Evolutionary conservation across 495 filamentous ascomycete genomes (phyloP), one percentile per base, ranked within the genome.

Genomic region (Neurospora discreta): DNA sequence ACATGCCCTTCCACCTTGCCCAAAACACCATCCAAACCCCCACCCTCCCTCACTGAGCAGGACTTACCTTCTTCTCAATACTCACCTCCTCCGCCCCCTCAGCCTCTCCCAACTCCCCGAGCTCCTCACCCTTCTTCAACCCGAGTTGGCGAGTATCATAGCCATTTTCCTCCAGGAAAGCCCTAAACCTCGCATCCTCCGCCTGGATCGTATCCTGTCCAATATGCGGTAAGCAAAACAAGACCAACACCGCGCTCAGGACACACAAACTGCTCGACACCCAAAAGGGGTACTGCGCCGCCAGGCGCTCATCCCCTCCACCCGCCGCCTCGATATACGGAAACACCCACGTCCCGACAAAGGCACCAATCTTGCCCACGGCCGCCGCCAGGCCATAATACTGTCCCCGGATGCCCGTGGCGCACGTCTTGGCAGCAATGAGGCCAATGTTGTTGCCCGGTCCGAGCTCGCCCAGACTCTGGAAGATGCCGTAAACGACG

Each of bases 371-470:
- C 81, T 97, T 97, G 44, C 94, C 93, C 0, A 89, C 73, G 0
- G 94, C 94, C 2, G 94, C 94, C 1, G 93, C 93, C 70, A 96
- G 88, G 15, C 91, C 93, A 80, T 98, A 98, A 82, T 96, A 98
- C 77, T 95, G 92, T 11, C 94, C 94, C 30, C 94, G 85, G 40
- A 98, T 90, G 13, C 90, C 89, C 5, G 94, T 98, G 1, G 94
- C 92, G 78, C 89, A 91, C 18, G 92, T 94, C 82, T 97, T 97
- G 69, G 92, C 91, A 0, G 94, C 93, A 26, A 94, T 81, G 1
- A 97, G 87, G 6, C 94, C 93, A 75, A 97, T 96, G 79, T 97
- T 97, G 81, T 98, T 90, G 38, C 94, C 94, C 0, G 94, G 93
- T 0, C 94, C 94, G 52, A 94, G 77, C 79, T 97, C 94, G 33